Percentiles rank a stretch among this genome's conserved stretches.
These are phyloP conservation scores for Aspergillus kassunensis DNA, from an alignment of 495 filamentous ascomycete species.

Conservation along the genomic window DNA sequence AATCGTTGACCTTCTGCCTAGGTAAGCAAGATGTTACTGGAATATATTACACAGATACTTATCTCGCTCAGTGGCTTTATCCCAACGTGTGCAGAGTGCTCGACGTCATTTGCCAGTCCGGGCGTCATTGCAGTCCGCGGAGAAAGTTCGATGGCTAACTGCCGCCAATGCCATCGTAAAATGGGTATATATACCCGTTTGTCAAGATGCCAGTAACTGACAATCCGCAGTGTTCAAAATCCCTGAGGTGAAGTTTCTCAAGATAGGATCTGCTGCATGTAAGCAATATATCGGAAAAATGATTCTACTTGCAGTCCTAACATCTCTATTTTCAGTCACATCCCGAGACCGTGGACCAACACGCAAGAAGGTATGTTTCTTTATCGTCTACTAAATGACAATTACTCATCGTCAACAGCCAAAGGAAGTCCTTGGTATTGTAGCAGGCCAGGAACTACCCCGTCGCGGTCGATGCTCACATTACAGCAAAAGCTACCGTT, in stretches of 20 bases:
- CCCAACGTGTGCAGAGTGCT: constrained; percentile 79
- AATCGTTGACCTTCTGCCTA: constrained; percentile 74
- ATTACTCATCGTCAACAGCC: constrained; percentile 19
- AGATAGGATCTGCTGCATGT: constrained; percentile 56
- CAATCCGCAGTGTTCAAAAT: constrained; percentile 56
- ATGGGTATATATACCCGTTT: constrained; percentile 53
- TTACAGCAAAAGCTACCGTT: constrained; percentile 75
- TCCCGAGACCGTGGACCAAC: constrained; percentile 41
- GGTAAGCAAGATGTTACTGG: constrained; percentile 35
- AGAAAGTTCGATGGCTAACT: constrained; percentile 72
- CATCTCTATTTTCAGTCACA: constrained; percentile 21
- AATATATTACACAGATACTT: not conserved
- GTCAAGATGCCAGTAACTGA: not conserved
- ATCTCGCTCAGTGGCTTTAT: constrained; percentile 64
- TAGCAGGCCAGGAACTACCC: constrained; percentile 75
- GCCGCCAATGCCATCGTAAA: constrained; percentile 75
- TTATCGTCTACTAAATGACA: not conserved
- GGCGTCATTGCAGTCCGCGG: constrained; percentile 70
- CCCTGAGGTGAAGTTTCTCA: constrained; percentile 76
- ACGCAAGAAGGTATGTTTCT: constrained; percentile 46
- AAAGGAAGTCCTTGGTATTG: constrained; percentile 72
- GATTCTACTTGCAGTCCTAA: not conserved
- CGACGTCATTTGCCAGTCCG: constrained; percentile 57
- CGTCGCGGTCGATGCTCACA: constrained; percentile 70
- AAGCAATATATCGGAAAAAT: constrained; percentile 10